phyloP scores from a whole-genome alignment of 352 stramenopile species.

The Thraustochytrium striatum region DNA sequence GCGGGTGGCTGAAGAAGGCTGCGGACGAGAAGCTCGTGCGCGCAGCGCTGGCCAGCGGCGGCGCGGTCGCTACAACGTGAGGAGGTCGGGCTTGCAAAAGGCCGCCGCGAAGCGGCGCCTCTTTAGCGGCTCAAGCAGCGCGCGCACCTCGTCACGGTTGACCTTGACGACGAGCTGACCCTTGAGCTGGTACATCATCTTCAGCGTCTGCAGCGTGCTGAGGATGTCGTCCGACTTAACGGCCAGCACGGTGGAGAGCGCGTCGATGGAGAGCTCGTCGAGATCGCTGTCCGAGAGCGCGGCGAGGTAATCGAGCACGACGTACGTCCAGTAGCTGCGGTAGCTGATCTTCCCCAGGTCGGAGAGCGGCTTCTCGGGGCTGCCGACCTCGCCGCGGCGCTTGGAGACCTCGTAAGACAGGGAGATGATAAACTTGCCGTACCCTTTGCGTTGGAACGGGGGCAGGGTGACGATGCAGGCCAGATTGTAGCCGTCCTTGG shows the following conservation, averaged over 20 bases:
- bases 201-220: slow-evolving; percentile 90
- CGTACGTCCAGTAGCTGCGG: slow-evolving; percentile 96
- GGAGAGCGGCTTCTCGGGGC: slow-evolving; percentile 96
- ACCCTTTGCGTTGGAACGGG: slow-evolving; percentile 95
- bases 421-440: slow-evolving; percentile 99
- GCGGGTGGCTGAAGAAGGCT: neutral
- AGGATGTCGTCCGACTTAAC: slow-evolving; percentile 97
- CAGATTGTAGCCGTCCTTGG: slow-evolving; percentile 96
- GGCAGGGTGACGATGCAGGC: slow-evolving; percentile 99
- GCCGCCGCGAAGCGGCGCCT: slow-evolving; percentile 49
- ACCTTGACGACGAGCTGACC: slow-evolving; percentile 96
- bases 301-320: slow-evolving; percentile 70
- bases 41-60: neutral
- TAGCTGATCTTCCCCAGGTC: slow-evolving; percentile 98
- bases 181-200: slow-evolving; percentile 98
- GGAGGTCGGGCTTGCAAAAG: slow-evolving; percentile 52
- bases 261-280: neutral
- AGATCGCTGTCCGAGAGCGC: slow-evolving; percentile 6
- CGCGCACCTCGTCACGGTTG: slow-evolving; percentile 76
- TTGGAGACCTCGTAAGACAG: slow-evolving; percentile 99
- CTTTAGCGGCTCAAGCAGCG: slow-evolving; percentile 49
- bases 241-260: neutral
- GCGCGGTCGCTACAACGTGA: neutral
- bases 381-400: slow-evolving; percentile 91
- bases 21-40: neutral